Conservation (phyloP, 495 filamentous ascomycete genomes). For the Hyaloscypha bicolor region DNA sequence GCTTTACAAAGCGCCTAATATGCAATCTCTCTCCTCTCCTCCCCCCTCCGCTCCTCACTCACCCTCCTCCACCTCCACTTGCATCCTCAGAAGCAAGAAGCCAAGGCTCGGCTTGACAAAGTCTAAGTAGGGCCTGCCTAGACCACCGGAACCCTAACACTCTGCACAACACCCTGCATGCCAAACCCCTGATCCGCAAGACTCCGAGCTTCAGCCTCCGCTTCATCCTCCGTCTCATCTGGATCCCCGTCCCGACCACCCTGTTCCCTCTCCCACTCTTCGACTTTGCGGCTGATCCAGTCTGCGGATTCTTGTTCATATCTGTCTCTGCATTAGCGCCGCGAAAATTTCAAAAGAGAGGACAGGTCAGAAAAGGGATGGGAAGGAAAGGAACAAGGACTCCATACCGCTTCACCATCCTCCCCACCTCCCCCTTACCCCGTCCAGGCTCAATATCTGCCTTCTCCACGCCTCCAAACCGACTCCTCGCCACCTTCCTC, state of each 20-base stretch:
- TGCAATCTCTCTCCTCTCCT: too few relatives aligned
- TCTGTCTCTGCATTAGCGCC: background rate
- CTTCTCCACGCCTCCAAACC: slow-evolving; percentile 64
- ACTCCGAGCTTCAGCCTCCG: background rate
- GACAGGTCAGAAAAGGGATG: background rate
- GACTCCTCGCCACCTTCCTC: slow-evolving; percentile 62
- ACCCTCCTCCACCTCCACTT: too few relatives aligned
- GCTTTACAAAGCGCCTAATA: too few relatives aligned
- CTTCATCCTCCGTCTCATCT: slow-evolving; percentile 24
- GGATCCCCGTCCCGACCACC: background rate
- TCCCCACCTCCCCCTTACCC: slow-evolving; percentile 18
- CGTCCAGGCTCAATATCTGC: slow-evolving; percentile 65
- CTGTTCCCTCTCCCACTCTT: slow-evolving; percentile 9
- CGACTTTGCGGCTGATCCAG: slow-evolving; percentile 4
- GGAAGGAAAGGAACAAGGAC: background rate
- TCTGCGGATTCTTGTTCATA: background rate
- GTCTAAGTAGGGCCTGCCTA: background rate
- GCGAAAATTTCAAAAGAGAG: background rate
- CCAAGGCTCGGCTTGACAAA: too few relatives aligned
- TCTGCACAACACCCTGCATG: background rate
- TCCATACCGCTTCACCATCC: slow-evolving; percentile 12
- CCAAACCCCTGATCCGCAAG: background rate
- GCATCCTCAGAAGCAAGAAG: too few relatives aligned
- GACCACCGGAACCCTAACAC: background rate
- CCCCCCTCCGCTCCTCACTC: too few relatives aligned